phyloP scores from a whole-genome alignment of 164 flowering plant genomes.

The Stephania japonica region DNA sequence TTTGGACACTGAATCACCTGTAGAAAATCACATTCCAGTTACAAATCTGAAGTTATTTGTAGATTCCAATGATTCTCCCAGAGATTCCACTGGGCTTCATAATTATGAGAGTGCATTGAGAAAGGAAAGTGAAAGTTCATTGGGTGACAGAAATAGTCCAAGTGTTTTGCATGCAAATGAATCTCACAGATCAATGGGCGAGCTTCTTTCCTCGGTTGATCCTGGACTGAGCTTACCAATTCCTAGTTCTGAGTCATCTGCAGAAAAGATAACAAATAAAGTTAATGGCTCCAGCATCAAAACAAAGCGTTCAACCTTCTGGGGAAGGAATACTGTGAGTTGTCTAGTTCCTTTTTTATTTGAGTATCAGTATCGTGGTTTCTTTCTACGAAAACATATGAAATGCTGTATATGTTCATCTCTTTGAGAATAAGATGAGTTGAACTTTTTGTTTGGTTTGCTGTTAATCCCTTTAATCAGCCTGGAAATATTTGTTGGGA shows the following conservation, averaged over 20 bases:
- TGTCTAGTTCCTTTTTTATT: slow-evolving; percentile 4
- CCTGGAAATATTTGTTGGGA: background rate
- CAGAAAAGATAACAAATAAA: slow-evolving; percentile 49
- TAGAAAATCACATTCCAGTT: slow-evolving; percentile 23
- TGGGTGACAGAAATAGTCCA: slow-evolving; percentile 30
- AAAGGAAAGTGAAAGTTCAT: slow-evolving; percentile 35
- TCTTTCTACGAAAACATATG: background rate
- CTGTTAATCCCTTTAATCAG: background rate
- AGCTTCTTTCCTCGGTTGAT: slow-evolving; percentile 62
- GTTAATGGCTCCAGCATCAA: slow-evolving; percentile 33
- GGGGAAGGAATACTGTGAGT: slow-evolving; percentile 89
- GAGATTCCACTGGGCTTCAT: slow-evolving; percentile 27
- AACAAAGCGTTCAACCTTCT: slow-evolving; percentile 67
- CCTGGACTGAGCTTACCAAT: slow-evolving; percentile 35
- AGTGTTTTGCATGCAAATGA: slow-evolving; percentile 34
- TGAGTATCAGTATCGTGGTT: background rate
- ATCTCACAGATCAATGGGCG: slow-evolving; percentile 69
- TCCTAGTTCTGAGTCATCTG: slow-evolving; percentile 37
- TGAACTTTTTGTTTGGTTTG: background rate
- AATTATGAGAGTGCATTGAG: slow-evolving; percentile 33
- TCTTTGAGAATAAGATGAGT: background rate
- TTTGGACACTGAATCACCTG: slow-evolving; percentile 56
- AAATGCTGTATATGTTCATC: background rate
- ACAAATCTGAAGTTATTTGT: slow-evolving; percentile 28
- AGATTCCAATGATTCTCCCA: slow-evolving; percentile 23